Conservation (phyloP, 495 filamentous ascomycete species). For the Penicillium desertorum region DNA sequence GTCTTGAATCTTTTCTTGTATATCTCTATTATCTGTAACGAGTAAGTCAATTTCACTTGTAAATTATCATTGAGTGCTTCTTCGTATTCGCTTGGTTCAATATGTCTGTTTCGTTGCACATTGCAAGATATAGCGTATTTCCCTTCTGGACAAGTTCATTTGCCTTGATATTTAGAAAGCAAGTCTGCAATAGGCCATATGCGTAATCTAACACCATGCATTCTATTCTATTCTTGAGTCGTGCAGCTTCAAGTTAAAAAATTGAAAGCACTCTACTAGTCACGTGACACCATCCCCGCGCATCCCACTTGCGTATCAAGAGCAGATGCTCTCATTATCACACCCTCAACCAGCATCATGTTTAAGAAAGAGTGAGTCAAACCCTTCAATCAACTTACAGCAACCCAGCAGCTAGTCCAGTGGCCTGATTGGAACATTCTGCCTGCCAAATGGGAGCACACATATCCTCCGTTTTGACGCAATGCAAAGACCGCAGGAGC, state of each 20-base stretch:
- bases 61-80: not conserved
- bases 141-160: not conserved
- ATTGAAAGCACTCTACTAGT: not conserved
- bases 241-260: not conserved
- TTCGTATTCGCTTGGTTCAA: not conserved
- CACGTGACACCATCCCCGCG: constrained; percentile 37
- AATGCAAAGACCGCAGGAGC: constrained; percentile 3
- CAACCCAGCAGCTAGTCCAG: not conserved
- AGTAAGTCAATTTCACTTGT: not conserved
- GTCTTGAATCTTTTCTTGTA: not conserved
- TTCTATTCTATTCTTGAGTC: not conserved
- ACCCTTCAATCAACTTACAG: not conserved
- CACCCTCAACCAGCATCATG: constrained; percentile 52
- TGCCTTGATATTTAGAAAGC: not conserved
- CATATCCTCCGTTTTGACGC: not conserved
- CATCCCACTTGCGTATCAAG: constrained; percentile 30
- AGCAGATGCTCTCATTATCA: constrained; percentile 16
- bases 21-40: not conserved
- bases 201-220: not conserved
- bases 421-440: not conserved
- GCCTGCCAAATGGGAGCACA: not conserved
- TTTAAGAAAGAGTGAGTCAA: constrained; percentile 84
- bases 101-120: not conserved
- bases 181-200: not conserved
- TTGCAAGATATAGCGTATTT: not conserved